Conservation (phyloP, 176 grass and related monocot species). For the Rhynchospora pubera region DNA sequence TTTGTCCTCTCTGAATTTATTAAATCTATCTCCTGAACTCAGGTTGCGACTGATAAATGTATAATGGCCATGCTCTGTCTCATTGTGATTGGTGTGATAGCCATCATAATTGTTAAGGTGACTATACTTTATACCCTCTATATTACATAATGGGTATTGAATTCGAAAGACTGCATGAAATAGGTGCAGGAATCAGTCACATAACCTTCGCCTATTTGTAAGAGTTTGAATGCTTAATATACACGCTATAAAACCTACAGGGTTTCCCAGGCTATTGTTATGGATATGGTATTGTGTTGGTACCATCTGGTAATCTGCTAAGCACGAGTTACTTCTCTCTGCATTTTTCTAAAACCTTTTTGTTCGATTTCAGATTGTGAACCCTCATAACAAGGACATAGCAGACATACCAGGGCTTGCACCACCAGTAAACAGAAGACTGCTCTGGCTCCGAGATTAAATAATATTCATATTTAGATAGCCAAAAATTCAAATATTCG, state of each 20-base stretch:
- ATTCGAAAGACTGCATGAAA: not conserved
- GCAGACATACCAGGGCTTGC: conserved; percentile 65
- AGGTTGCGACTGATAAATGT: conserved; percentile 89
- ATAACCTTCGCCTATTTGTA: not conserved
- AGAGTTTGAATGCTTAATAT: not conserved
- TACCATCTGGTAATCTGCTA: not conserved
- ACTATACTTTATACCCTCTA: not conserved
- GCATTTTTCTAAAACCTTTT: not conserved
- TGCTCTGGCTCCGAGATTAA: conserved; percentile 43
- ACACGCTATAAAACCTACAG: not conserved
- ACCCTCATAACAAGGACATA: conserved; percentile 88
- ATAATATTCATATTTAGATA: not conserved
- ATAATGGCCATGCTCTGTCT: conserved; percentile 94
- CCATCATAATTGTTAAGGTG: conserved; percentile 88
- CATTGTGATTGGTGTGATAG: conserved; percentile 89
- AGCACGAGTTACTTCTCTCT: not conserved
- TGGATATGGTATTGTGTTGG: conserved; percentile 1
- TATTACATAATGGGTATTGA: not conserved
- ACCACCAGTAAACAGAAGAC: conserved; percentile 61
- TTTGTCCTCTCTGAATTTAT: conserved; percentile 4
- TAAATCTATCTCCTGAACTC: conserved; percentile 9
- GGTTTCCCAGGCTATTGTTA: not conserved
- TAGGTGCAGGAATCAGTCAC: not conserved
- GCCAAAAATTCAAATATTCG: not conserved
- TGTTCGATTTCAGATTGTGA: conserved; percentile 56